Percentiles rank a stretch among this genome's conserved stretches.
These are phyloP conservation scores for Pharnaceum exiguum DNA, from an alignment of 148 eudicot species.

Conservation along the genomic window DNA sequence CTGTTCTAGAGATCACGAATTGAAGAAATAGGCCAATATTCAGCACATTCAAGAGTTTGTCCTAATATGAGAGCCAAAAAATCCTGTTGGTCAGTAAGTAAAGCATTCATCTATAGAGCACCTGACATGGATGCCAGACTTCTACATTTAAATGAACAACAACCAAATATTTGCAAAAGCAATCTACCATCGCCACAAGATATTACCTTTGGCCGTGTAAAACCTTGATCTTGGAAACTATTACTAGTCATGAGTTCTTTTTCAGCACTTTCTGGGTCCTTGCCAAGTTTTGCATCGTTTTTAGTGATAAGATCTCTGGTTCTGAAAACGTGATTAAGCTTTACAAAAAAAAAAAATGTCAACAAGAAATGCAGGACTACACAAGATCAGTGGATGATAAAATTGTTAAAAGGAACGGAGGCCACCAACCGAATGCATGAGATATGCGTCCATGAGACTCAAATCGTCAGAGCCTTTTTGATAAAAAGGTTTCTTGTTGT, in stretches of 20 bases:
- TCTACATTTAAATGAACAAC: too few species aligned
- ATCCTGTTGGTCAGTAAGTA: too few species aligned
- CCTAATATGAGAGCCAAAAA: too few species aligned
- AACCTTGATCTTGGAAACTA: conserved; percentile 77
- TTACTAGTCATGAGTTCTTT: conserved; percentile 40
- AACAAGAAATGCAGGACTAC: not conserved
- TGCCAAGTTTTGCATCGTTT: conserved; percentile 65
- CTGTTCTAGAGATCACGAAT: too few species aligned
- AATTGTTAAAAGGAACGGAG: not conserved
- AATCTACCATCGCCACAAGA: conserved; percentile 11
- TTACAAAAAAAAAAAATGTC: conserved; percentile 23
- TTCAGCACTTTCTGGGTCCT: conserved; percentile 34
- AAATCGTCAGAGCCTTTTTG: conserved; percentile 78
- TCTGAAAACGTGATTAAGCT: conserved; percentile 84
- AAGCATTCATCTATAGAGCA: too few species aligned
- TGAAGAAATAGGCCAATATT: too few species aligned
- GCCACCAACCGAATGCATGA: conserved; percentile 76
- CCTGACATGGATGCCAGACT: too few species aligned
- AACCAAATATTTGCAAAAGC: too few species aligned
- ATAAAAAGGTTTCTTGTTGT: conserved; percentile 85
- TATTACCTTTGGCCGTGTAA: conserved; percentile 87
- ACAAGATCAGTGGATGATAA: not conserved
- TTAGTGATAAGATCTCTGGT: conserved; percentile 65
- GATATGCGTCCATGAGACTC: conserved; percentile 78
- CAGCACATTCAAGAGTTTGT: too few species aligned